Evolutionary conservation across 2,329 filamentous ascomycete genomes (phyloP).

Genomic region (Parastagonospora avenae): DNA sequence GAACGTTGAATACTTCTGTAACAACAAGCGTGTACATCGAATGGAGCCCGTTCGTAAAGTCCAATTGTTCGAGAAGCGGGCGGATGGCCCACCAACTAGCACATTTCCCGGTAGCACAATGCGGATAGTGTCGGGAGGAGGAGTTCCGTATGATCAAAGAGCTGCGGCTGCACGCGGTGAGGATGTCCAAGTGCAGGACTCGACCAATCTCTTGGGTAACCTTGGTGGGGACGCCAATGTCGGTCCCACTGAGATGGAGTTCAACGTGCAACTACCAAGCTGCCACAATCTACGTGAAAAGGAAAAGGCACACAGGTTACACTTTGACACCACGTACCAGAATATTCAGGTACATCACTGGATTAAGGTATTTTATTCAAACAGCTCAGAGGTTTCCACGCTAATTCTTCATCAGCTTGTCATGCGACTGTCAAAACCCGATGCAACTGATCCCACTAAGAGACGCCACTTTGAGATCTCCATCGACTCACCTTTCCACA

Average conservation of each 20-base stretch:
- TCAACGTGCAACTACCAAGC: slow-evolving; percentile 88
- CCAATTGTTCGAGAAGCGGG: slow-evolving; percentile 83
- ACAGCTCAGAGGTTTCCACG: background rate
- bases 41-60: slow-evolving; percentile 85
- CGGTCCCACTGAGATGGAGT: slow-evolving; percentile 91
- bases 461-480: slow-evolving; percentile 93
- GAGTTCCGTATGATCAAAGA: slow-evolving; percentile 69
- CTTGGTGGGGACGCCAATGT: slow-evolving; percentile 74
- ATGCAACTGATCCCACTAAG: slow-evolving; percentile 76
- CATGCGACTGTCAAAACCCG: slow-evolving; percentile 85
- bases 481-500: slow-evolving; percentile 93
- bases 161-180: slow-evolving; percentile 62
- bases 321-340: slow-evolving; percentile 91
- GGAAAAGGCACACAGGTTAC: slow-evolving; percentile 68
- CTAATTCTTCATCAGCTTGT: slow-evolving; percentile 68
- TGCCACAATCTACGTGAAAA: slow-evolving; percentile 81
- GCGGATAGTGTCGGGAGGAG: slow-evolving; percentile 78
- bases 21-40: slow-evolving; percentile 81
- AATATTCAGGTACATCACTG: slow-evolving; percentile 94
- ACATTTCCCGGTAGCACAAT: slow-evolving; percentile 77
- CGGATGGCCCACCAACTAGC: slow-evolving; percentile 75
- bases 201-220: slow-evolving; percentile 79
- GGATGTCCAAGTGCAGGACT: slow-evolving; percentile 58
- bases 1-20: slow-evolving; percentile 88
- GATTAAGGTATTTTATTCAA: slow-evolving; percentile 74